A percentile compares a stretch with the other conserved stretches of the same genome.
phyloP scores from a whole-genome alignment of 805 yeast species.

The Dipodascus albidus region DNA sequence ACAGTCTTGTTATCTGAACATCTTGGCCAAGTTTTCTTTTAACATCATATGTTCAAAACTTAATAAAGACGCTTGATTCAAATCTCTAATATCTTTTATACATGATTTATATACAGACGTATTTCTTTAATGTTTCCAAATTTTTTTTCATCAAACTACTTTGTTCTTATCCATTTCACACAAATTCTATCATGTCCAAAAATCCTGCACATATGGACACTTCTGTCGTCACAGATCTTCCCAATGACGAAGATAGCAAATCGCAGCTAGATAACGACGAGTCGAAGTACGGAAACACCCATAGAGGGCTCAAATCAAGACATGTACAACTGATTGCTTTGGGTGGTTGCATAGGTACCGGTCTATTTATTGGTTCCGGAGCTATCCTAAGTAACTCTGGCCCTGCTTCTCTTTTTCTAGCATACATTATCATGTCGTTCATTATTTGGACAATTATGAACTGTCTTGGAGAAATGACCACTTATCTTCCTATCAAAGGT shows the following conservation, averaged over 20 bases:
- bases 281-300: constrained; percentile 8
- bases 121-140: no score
- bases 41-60: no score
- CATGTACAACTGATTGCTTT: constrained; percentile 66
- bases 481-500: constrained; percentile 45
- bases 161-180: no score
- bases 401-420: constrained; percentile 55
- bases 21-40: no score
- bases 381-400: constrained; percentile 53
- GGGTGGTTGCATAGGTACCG: constrained; percentile 73
- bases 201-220: no score
- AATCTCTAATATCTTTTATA: no score
- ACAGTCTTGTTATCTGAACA: no score
- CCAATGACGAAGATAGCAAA: not conserved
- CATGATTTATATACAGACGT: no score
- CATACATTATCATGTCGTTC: constrained; percentile 51
- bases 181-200: no score
- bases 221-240: not conserved
- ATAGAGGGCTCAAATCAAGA: constrained; percentile 36
- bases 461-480: constrained; percentile 45
- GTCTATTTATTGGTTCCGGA: constrained; percentile 66
- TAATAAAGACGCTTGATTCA: no score
- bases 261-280: not conserved
- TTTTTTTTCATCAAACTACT: no score
- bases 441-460: constrained; percentile 58